Conservation (phyloP, 2,329 filamentous ascomycete genomes). For the Erysiphe pisi region DNA sequence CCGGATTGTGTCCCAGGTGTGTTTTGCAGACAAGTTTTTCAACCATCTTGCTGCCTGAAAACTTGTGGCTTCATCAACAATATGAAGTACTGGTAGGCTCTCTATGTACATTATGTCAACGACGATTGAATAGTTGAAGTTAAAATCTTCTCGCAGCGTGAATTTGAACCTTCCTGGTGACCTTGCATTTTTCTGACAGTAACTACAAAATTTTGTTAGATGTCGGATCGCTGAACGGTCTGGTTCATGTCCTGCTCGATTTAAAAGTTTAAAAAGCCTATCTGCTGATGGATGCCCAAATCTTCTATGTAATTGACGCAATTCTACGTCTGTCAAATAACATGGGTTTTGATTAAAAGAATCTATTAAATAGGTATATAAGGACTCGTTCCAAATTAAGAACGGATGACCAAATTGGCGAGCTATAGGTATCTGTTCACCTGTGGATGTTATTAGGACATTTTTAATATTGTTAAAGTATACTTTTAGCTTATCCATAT, state of each 20-base stretch:
- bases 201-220: neutral
- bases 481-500: slow-evolving; percentile 19
- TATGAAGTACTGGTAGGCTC: neutral
- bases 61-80: slow-evolving; percentile 26
- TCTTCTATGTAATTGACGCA: neutral
- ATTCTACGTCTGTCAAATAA: neutral
- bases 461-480: neutral
- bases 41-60: slow-evolving; percentile 27
- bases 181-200: slow-evolving; percentile 24
- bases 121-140: slow-evolving; percentile 27
- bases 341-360: slow-evolving; percentile 24
- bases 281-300: neutral
- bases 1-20: neutral
- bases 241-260: neutral
- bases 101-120: slow-evolving; percentile 27
- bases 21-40: neutral
- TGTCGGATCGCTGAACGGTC: neutral
- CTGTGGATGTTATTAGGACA: neutral
- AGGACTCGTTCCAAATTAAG: slow-evolving; percentile 11
- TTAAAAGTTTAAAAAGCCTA: neutral
- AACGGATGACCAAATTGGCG: slow-evolving; percentile 26
- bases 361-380: neutral
- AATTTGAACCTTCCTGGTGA: slow-evolving; percentile 19
- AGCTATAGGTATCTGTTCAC: neutral
- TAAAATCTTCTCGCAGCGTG: no score